Evolutionary conservation across 345 rosid genomes (phyloP), one percentile per base, ranked within the genome.

Genomic region (Hirschfeldia incana): DNA sequence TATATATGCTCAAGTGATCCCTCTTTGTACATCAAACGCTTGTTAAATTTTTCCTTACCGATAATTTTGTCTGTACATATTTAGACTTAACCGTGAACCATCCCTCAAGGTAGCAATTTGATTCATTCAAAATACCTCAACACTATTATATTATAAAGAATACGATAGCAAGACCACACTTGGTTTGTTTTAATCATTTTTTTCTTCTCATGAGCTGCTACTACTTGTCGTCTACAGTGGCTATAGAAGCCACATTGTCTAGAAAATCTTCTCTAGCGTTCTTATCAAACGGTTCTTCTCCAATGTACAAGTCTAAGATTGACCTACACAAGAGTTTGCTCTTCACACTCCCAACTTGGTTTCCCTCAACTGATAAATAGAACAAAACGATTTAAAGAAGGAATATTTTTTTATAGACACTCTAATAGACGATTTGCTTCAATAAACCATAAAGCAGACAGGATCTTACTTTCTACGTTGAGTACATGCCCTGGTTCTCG

Each of bases 261-360:
- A 87, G 85, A 46, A 92, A 74, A 29, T 94, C 95, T 65, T 91
- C 92, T 72, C 87, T 91, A 78, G 98, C 94, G 67, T 75, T 80
- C 78, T 70, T 85, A 65, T 94, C 95, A 64, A 91, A 90, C 37
- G 97, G 94, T 7, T 92, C 90, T 37, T 88, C 94, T 8, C 97
- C 98, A 0, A 94, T 85, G 76, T 92, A 91, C 74, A 94, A 78
- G 86, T 92, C 98, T 65, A 92, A 78, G 63, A 92, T 83, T 13
- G 97, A 92, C 65, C 63, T 82, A 76, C 98, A 90, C 12, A 92
- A 86, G 79, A 89, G 80, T 78, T 92, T 85, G 90, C 96, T 94
- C 84, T 92, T 84, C 71, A 92, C 87, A 67, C 88, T 85, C 70
- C 98, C 94, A 5, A 86, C 91, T 82, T 87, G 91, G 70, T 88